Evolutionary conservation across 495 filamentous ascomycete genomes (phyloP), one percentile per base, ranked within the genome.

Genomic region (Aspergillus diversus): DNA sequence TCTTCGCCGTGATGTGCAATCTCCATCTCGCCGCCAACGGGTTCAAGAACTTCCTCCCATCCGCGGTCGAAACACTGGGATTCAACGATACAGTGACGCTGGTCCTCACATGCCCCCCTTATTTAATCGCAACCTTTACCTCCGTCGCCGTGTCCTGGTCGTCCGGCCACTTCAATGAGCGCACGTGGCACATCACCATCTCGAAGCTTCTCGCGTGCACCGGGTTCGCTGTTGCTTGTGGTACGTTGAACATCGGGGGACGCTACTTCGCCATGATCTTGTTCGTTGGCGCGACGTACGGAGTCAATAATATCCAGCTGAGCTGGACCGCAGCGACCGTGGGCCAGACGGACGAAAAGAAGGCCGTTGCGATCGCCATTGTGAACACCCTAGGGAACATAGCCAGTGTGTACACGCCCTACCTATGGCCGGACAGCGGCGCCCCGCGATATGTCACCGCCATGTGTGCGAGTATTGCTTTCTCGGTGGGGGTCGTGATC

Each of bases 41-140:
- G 13, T 80, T 79, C 69, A 80, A 75, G 63, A 77, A 80, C 63
- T 83, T 86, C 73, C 86, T 86, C 76, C 84, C 84, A 0, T 84
- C 69, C 5, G 67, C 68, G 17, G 66, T 73, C 16, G 64, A 72
- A 56, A 75, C 71, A 0, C 71, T 75, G 15, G 71, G 69, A 13
- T 73, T 71, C 55, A 66, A 65, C 63, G 72, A 66, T 33, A 85
- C 81, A 39, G 66, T 83, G 21, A 86, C 84, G 0, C 75, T 86
- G 13, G 78, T 81, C 32, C 75, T 86, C 33, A 86, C 84, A 2
- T 82, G 71, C 33, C 85, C 85, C 6, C 83, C 84, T 5, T 85
- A 81, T 64, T 63, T 83, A 4, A 74, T 82, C 21, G 69, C 74
- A 4, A 81, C 83, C 37, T 73, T 78, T 39, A 75, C 78, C 33